Evolutionary conservation across 2,329 filamentous ascomycete genomes (phyloP), one percentile per base, ranked within the genome.

Genomic region (Botrytis medusae): DNA sequence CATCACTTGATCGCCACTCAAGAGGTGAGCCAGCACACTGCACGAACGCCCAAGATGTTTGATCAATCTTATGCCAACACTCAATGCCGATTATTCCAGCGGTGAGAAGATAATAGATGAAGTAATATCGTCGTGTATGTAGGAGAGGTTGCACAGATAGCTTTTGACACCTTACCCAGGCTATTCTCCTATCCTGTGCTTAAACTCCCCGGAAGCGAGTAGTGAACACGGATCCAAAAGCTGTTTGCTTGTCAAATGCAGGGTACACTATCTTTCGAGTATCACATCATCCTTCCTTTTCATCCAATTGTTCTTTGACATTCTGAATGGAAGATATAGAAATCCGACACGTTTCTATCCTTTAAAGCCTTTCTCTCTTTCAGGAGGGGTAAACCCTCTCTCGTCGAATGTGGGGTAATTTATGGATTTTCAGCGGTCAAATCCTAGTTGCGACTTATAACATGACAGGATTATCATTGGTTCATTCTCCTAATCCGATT

Each of bases 101-200:
- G 61, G 61, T 64, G 61, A 44, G 61, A 46, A 46, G 40, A 32
- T 7, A 46, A 46, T 32, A 32, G 42, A 44, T 46, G 61, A 64
- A 40, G n/a, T 32, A 46, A 64, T 64, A 46, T 64, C n/a, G 32
- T 32, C 61, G 61, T 46, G 42, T 64, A 64, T 64, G 61, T 42
- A 63, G 61, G n/a, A 40, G 37, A 62, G 16, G 60, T 62, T 62
- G 60, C 37, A 62, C 60, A 42, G 60, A 62, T 62, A 62, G 22
- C 60, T 62, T 37, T 62, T 40, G 22, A 9, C 40, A 63, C 25
- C 34, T 25, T 63, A 54, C n/a, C 48, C 48, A 54, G 25, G 48
- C 48, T n/a, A n/a, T 54, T 25, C 51, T 57, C n/a, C 51, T 57
- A 63, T 29, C 60, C 60, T 42, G 29, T 42, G 37, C 60, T 62